Evolutionary conservation across 768 basidiomycete species (phyloP).

Genomic region (Auriculariales sp.): DNA sequence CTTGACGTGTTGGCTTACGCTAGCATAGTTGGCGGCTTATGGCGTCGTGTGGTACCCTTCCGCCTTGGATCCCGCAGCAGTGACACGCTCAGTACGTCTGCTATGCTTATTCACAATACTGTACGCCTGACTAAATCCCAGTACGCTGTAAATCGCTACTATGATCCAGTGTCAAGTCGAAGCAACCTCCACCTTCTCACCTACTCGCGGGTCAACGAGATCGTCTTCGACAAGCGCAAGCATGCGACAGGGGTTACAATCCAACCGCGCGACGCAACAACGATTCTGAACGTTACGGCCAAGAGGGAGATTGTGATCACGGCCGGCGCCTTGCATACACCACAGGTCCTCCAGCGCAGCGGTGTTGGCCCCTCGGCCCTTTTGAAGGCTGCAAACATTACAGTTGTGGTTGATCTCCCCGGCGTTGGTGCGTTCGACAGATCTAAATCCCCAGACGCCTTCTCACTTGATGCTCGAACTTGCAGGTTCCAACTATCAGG

Average conservation of each 20-base stretch:
- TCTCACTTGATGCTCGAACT: no score
- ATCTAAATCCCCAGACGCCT: no score
- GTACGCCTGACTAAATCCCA: no score
- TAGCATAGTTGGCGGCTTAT: not conserved
- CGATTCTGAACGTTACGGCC: not conserved
- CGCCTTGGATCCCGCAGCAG: not conserved
- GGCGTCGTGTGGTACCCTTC: not conserved
- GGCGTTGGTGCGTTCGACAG: not conserved
- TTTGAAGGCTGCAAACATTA: not conserved
- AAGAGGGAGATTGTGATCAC: not conserved
- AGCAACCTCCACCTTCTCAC: not conserved
- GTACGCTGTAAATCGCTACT: not conserved
- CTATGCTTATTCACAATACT: no score
- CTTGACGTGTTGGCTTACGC: not conserved
- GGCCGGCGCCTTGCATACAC: constrained; percentile 1
- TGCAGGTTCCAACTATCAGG: constrained; percentile 4
- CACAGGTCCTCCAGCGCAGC: constrained; percentile 3
- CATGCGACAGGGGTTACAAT: not conserved
- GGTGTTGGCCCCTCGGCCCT: not conserved
- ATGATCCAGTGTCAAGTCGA: not conserved
- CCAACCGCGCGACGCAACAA: not conserved
- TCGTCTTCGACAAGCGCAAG: not conserved
- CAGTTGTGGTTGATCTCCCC: not conserved
- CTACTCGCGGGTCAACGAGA: not conserved
- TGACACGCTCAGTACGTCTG: not conserved